These are phyloP conservation scores for Moniliella sp. DNA, from an alignment of 1,284 basidiomycete species.

Conservation along the genomic window DNA sequence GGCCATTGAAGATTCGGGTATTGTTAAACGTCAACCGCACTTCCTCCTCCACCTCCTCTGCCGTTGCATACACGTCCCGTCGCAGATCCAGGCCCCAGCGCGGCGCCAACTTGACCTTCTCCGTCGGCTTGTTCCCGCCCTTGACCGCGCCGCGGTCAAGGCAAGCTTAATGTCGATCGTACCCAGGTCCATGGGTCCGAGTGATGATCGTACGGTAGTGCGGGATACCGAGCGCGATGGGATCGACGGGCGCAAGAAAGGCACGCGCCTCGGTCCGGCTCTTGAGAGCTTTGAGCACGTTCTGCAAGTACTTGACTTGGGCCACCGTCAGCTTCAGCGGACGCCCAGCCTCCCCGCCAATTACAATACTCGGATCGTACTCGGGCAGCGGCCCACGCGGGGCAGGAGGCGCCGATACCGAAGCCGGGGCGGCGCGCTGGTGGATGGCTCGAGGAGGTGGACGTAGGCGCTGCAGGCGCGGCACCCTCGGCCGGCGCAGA, in stretches of 20 bases:
- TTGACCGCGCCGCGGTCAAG: conserved; percentile 10
- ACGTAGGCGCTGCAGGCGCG: no score
- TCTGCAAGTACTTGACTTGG: conserved; percentile 63
- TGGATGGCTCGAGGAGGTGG: no score
- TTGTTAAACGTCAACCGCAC: conserved; percentile 53
- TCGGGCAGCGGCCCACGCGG: no score
- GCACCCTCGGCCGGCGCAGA: no score
- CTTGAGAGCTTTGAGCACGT: conserved; percentile 60
- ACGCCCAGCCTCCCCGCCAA: background rate
- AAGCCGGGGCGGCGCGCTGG: no score
- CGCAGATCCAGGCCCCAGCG: conserved; percentile 9
- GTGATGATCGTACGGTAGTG: conserved; percentile 73
- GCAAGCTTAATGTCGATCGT: conserved; percentile 63
- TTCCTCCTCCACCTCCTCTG: conserved; percentile 20
- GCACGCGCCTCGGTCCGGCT: conserved; percentile 62
- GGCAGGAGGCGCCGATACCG: no score
- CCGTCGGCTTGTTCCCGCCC: conserved; percentile 12
- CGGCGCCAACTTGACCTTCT: conserved; percentile 7
- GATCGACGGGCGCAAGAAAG: conserved; percentile 72
- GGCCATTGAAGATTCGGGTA: conserved; percentile 74
- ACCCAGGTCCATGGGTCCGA: conserved; percentile 79
- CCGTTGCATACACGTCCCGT: conserved; percentile 13
- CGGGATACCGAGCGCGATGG: conserved; percentile 67
- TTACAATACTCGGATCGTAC: background rate
- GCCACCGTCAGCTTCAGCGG: conserved; percentile 12